Evolutionary conservation across 176 grass and related monocot species (phyloP), one percentile per base, ranked within the genome.

Genomic region (Eremochloa ophiuroides): DNA sequence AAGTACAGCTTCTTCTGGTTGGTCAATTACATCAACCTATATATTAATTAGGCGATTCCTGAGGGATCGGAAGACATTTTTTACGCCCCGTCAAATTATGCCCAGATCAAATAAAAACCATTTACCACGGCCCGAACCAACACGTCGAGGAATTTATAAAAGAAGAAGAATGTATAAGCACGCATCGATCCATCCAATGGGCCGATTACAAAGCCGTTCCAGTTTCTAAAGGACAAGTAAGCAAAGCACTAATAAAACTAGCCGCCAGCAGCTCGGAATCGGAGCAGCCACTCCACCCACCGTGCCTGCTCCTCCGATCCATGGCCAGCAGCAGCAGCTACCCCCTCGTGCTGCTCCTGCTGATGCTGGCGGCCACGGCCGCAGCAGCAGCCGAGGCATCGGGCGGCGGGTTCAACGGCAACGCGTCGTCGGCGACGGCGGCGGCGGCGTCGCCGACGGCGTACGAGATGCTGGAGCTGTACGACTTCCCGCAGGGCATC

Each of bases 391-490:
- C 15, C 0, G 37, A 37, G 8, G 38, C 53, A 0, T 3, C n/a
- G 4, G 8, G 29, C 30, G 41, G 14, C 13, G 28, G 2, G n/a
- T n/a, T n/a, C n/a, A n/a, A n/a, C 17, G 10, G 9, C 5, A 35
- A 51, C 71, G 28, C 27, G 60, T 44, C 78, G n/a, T n/a, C n/a
- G n/a, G n/a, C 50, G 17, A 51, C 33, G 3, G 33, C 44, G 44
- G 1, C 44, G 10, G 11, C 42, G 41, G 2, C 23, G 20, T 27
- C 66, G 68, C 86, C 92, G 27, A 85, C 87, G 7, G 93, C 85
- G 44, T 95, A 95, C 79, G 80, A 95, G 41, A 85, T 95, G 82
- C 78, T 95, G 63, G 93, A 88, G 85, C 55, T 34, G 60, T 92
- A 89, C 93, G 37, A 75, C 79, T 90, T 95, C 82, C 93, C 93